These are phyloP conservation scores for Geranium incanum DNA, from an alignment of 441 rosid genomes.

Conservation along the genomic window DNA sequence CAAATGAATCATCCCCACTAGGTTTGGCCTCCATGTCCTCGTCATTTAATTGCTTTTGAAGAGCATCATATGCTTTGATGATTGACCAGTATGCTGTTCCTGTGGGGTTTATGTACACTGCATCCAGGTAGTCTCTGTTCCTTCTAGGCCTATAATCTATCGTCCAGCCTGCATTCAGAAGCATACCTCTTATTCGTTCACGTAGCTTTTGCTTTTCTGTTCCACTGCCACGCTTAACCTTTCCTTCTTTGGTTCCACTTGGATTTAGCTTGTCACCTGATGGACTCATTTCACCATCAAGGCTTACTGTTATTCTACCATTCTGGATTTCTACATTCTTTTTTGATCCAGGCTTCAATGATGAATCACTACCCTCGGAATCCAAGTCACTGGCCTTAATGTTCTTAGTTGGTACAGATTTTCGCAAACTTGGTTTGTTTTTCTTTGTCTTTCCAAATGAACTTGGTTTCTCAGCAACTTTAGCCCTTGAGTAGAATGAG, in stretches of 20 bases:
- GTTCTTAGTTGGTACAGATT: constrained; percentile 31
- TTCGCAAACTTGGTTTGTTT: constrained; percentile 29
- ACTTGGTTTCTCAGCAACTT: constrained; percentile 32
- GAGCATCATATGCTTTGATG: constrained; percentile 93
- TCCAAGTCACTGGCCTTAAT: constrained; percentile 31
- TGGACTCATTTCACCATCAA: constrained; percentile 35
- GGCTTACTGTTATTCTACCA: constrained; percentile 28
- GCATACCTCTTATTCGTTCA: constrained; percentile 83
- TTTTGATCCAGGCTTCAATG: constrained; percentile 37
- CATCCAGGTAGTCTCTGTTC: constrained; percentile 88
- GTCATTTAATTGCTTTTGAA: constrained; percentile 61
- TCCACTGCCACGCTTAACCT: constrained; percentile 73
- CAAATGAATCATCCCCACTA: constrained; percentile 42
- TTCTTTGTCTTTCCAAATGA: constrained; percentile 34
- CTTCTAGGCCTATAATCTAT: constrained; percentile 94
- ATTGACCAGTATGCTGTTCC: constrained; percentile 99
- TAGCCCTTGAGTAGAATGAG: constrained; percentile 34
- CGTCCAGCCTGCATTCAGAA: constrained; percentile 84
- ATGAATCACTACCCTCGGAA: constrained; percentile 54
- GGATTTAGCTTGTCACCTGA: constrained; percentile 33
- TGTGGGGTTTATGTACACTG: constrained; percentile 80
- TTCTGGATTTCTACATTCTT: constrained; percentile 26
- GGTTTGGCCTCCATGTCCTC: constrained; percentile 49
- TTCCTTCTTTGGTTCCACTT: constrained; percentile 43
- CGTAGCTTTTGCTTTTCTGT: constrained; percentile 95